phyloP scores from a whole-genome alignment of 192 early-diverging fungal genomes.

The Backusella tuberculispora region DNA sequence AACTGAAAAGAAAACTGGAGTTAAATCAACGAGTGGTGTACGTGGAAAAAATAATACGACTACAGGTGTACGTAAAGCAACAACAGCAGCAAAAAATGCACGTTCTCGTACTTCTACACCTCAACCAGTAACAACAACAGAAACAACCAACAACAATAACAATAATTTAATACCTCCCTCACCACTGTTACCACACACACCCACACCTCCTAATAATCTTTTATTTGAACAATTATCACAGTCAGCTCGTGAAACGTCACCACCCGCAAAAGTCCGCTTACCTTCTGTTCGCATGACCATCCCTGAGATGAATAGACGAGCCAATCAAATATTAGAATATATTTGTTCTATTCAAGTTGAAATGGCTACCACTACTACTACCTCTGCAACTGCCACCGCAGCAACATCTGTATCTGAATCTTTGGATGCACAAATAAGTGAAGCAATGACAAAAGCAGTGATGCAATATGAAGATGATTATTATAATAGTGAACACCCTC shows the following conservation, averaged over 20 bases:
- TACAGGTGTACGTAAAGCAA: neutral
- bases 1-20: neutral
- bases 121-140: constrained; percentile 4
- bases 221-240: neutral
- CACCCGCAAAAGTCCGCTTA: constrained; percentile 53
- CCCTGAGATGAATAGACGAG: constrained; percentile 69
- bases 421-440: neutral
- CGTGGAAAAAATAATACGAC: too few species aligned
- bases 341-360: constrained; percentile 54
- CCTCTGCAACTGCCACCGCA: neutral
- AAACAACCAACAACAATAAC: too few species aligned
- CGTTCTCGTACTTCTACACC: constrained; percentile 25
- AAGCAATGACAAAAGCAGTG: too few species aligned
- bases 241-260: constrained; percentile 27
- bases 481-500: neutral
- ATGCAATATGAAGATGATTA: too few species aligned
- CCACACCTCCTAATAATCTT: neutral
- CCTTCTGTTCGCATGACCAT: constrained; percentile 57
- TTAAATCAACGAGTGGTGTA: too few species aligned
- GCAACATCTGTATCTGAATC: neutral
- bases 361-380: constrained; percentile 33
- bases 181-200: neutral
- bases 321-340: constrained; percentile 67
- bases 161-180: neutral
- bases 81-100: neutral